A percentile compares a stretch with the other conserved stretches of the same genome.
These are phyloP conservation scores for Kalmusia sp. DNA, from an alignment of 2,329 filamentous ascomycete species.

Conservation along the genomic window DNA sequence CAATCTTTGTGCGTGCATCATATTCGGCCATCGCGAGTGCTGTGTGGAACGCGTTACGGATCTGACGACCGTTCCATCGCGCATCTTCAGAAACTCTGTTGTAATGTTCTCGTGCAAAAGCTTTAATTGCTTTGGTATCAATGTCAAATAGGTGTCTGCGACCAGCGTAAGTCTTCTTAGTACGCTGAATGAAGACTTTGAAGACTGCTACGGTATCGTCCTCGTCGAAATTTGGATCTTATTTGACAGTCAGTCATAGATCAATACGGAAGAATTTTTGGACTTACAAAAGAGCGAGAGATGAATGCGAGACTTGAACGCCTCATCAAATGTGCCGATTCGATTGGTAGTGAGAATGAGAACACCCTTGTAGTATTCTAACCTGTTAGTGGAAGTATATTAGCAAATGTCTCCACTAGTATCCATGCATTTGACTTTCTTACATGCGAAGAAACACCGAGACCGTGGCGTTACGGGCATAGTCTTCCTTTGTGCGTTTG, in stretches of 20 bases:
- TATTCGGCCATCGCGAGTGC: constrained; percentile 20
- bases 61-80: constrained; percentile 20
- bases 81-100: background rate
- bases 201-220: background rate
- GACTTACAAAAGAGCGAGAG: constrained; percentile 2
- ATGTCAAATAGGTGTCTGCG: too few species aligned
- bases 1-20: constrained; percentile 7
- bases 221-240: constrained; percentile 1
- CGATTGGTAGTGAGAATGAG: constrained; percentile 27
- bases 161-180: background rate
- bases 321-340: constrained; percentile 29
- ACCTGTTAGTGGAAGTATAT: constrained; percentile 58
- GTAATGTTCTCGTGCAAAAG: constrained; percentile 5
- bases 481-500: constrained; percentile 54
- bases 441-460: constrained; percentile 66
- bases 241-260: background rate
- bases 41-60: constrained; percentile 21
- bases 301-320: constrained; percentile 22
- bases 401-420: too few species aligned
- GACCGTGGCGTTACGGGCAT: constrained; percentile 57
- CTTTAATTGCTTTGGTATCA: constrained; percentile 1
- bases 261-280: background rate
- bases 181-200: background rate
- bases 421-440: too few species aligned
- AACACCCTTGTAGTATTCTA: constrained; percentile 74